A percentile compares a stretch with the other conserved stretches of the same genome.
Conservation (phyloP, 768 basidiomycete species). For the Termitomyces sp. region DNA sequence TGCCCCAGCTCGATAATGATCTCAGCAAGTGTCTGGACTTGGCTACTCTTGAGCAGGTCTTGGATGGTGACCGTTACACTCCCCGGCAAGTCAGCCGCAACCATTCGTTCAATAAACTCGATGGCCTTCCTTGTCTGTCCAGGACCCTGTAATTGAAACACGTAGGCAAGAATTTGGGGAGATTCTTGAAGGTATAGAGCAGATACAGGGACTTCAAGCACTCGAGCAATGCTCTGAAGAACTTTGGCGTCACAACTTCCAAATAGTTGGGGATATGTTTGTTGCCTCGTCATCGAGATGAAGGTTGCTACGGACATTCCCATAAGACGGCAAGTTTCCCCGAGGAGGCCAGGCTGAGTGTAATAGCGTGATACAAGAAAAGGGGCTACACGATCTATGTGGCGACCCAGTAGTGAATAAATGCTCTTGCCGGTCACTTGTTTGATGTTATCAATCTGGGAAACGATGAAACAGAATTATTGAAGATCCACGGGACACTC, state of each 20-base stretch:
- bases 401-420: conserved; percentile 66
- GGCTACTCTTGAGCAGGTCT: conserved; percentile 58
- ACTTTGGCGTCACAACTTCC: conserved; percentile 52
- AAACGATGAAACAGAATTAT: not conserved
- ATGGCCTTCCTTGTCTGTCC: conserved; percentile 55
- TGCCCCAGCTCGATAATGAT: conserved; percentile 79
- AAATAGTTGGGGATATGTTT: conserved; percentile 68
- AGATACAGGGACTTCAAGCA: conserved; percentile 40
- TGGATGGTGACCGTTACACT: conserved; percentile 34
- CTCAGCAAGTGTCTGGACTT: conserved; percentile 66
- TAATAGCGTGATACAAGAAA: conserved; percentile 57
- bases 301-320: conserved; percentile 53
- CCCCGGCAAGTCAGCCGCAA: conserved; percentile 42
- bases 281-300: conserved; percentile 53
- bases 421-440: conserved; percentile 55
- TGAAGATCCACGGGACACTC: conserved; percentile 10
- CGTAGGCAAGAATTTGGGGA: conserved; percentile 57
- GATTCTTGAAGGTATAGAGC: conserved; percentile 52
- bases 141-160: conserved; percentile 55
- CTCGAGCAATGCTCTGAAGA: conserved; percentile 56
- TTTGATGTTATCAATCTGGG: conserved; percentile 54
- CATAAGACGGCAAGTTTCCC: conserved; percentile 68
- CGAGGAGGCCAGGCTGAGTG: conserved; percentile 52
- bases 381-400: conserved; percentile 61
- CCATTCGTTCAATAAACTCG: conserved; percentile 54